Evolutionary conservation across 1,284 basidiomycete genomes (phyloP).

Genomic region (Puccinia hordei): DNA sequence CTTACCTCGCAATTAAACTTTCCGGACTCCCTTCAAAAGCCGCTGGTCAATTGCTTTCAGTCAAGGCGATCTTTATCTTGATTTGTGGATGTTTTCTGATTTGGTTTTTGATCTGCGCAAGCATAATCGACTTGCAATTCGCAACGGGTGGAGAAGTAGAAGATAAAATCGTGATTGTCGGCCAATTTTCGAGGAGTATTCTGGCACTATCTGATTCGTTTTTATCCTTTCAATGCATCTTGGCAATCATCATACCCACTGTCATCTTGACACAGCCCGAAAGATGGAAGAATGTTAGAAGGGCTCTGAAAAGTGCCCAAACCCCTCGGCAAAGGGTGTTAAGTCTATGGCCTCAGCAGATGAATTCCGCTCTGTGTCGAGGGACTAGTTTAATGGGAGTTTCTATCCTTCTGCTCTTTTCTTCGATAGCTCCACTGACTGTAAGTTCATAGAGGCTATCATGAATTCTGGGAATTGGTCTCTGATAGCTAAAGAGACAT

Average conservation of each 20-base stretch:
- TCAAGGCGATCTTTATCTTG: constrained; percentile 29
- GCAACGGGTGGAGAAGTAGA: not conserved
- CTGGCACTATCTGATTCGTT: constrained; percentile 25
- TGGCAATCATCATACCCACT: constrained; percentile 38
- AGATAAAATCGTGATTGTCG: not conserved
- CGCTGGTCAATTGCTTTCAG: not conserved
- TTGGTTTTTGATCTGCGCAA: constrained; percentile 18
- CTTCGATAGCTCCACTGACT: constrained; percentile 29
- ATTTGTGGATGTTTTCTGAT: constrained; percentile 33
- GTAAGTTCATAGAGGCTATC: constrained; percentile 3
- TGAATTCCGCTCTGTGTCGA: constrained; percentile 20
- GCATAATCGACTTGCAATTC: not conserved
- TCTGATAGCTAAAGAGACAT: not conserved
- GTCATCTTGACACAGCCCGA: constrained; percentile 28
- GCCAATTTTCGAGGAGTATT: constrained; percentile 14
- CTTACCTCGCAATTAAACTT: constrained; percentile 23
- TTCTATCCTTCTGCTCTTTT: constrained; percentile 13
- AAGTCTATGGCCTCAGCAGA: constrained; percentile 32
- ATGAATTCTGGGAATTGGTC: not conserved
- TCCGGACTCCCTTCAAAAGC: constrained; percentile 36
- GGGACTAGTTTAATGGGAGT: constrained; percentile 25
- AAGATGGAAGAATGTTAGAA: constrained; percentile 2
- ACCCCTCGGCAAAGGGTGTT: constrained; percentile 43
- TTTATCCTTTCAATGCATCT: constrained; percentile 17
- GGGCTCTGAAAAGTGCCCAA: constrained; percentile 22